Evolutionary conservation across 2,329 filamentous ascomycete genomes (phyloP).

Genomic region (Teratosphaeria gauchensis): DNA sequence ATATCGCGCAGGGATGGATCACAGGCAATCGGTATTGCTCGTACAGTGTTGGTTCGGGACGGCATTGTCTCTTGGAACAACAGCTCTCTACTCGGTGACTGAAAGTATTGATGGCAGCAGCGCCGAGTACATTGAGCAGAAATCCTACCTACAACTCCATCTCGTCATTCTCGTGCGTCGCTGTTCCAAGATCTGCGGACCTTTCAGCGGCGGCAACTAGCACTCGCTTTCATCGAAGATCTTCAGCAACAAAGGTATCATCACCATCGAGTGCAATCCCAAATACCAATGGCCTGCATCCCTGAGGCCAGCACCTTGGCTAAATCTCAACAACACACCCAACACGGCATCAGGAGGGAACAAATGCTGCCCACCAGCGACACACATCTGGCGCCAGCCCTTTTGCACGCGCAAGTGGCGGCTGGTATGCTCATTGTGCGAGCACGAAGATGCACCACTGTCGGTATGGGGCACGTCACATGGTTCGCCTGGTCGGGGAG

Average conservation of each 20-base stretch:
- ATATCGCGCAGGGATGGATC: constrained; percentile 25
- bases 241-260: constrained; percentile 7
- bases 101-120: constrained; percentile 23
- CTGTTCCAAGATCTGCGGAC: constrained; percentile 1
- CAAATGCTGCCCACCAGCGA: constrained; percentile 10
- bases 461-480: constrained; percentile 17
- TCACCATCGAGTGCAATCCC: constrained; percentile 24
- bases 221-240: constrained; percentile 23
- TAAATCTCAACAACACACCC: constrained; percentile 1
- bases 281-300: constrained; percentile 22
- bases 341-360: neutral
- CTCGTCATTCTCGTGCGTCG: constrained; percentile 10
- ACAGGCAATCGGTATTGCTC: constrained; percentile 21
- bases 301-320: constrained; percentile 16
- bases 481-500: constrained; percentile 19
- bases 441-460: constrained; percentile 12
- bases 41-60: constrained; percentile 20
- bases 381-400: constrained; percentile 2
- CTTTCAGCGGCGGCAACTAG: constrained; percentile 17
- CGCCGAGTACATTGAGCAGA: constrained; percentile 20
- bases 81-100: constrained; percentile 21
- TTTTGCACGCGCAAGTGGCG: constrained; percentile 7
- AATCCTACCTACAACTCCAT: constrained; percentile 20
- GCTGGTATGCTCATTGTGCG: constrained; percentile 20
- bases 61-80: constrained; percentile 18